Percentiles rank a stretch among this genome's conserved stretches.
Conservation (phyloP, 1,284 basidiomycete genomes). For the Puccinia polysora region DNA sequence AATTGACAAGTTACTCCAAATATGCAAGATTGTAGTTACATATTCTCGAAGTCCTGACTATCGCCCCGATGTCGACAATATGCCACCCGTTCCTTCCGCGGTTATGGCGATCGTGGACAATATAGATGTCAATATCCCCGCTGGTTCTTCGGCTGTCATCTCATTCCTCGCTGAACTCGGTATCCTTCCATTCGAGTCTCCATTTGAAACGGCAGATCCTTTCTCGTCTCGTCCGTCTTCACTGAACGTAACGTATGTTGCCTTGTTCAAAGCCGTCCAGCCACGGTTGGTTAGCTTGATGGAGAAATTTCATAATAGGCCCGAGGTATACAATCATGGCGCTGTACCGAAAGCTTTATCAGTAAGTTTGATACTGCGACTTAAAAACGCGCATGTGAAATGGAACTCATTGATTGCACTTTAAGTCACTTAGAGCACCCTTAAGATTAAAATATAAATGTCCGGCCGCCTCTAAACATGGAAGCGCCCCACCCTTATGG, state of each 20-base stretch:
- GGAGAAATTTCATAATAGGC: conserved; percentile 60
- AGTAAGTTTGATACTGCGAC: conserved; percentile 56
- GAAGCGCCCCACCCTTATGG: conserved; percentile 80
- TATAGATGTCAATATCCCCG: conserved; percentile 64
- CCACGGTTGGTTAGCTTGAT: conserved; percentile 68
- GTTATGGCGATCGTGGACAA: conserved; percentile 66
- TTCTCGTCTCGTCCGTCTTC: conserved; percentile 52
- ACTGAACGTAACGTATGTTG: conserved; percentile 77
- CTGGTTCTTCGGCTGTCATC: conserved; percentile 68
- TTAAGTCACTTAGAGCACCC: conserved; percentile 76
- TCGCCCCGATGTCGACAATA: conserved; percentile 73
- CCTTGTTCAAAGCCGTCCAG: conserved; percentile 78
- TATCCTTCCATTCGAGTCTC: conserved; percentile 74
- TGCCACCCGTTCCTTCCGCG: conserved; percentile 72
- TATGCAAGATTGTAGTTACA: conserved; percentile 74
- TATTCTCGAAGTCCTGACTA: conserved; percentile 79
- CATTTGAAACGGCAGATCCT: conserved; percentile 60
- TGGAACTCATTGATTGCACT: neutral
- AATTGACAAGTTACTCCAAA: conserved; percentile 65
- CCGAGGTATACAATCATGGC: conserved; percentile 69
- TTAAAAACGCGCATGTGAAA: neutral
- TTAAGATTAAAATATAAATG: conserved; percentile 93
- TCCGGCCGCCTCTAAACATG: conserved; percentile 75
- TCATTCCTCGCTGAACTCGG: conserved; percentile 77
- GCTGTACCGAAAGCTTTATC: conserved; percentile 76